These are phyloP conservation scores for Aureobasidium namibiae DNA, from an alignment of 2,329 filamentous ascomycete genomes.

Conservation along the genomic window DNA sequence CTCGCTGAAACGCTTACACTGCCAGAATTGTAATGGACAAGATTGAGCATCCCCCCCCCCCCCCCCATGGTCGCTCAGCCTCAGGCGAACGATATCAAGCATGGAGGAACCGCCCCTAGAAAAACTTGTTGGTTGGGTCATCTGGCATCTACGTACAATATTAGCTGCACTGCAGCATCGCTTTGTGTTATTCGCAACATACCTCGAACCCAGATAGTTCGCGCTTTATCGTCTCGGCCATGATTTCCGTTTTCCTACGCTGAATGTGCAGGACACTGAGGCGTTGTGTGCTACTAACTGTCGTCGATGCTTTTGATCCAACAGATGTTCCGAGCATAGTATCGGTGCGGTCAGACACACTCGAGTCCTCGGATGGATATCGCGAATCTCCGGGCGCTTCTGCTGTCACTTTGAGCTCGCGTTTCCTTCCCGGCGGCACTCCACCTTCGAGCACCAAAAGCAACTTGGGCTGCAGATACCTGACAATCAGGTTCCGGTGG, in stretches of 20 bases:
- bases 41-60: neutral
- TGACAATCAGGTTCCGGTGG: conserved; percentile 38
- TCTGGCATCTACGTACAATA: conserved; percentile 35
- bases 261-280: conserved; percentile 39
- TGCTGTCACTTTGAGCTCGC: conserved; percentile 35
- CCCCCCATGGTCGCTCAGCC: neutral
- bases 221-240: conserved; percentile 34
- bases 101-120: too few relatives aligned
- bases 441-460: conserved; percentile 41
- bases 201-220: conserved; percentile 39
- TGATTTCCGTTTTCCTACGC: conserved; percentile 39
- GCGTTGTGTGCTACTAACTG: conserved; percentile 28
- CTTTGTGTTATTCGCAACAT: conserved; percentile 21
- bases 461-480: conserved; percentile 37
- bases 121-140: conserved; percentile 25
- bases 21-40: neutral
- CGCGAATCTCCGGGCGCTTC: conserved; percentile 33
- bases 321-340: conserved; percentile 12
- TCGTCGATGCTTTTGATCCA: conserved; percentile 21
- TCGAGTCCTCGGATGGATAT: conserved; percentile 25
- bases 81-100: too few relatives aligned
- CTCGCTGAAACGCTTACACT: neutral
- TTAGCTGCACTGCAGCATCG: neutral
- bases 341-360: neutral
- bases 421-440: conserved; percentile 33